A percentile compares a stretch with the other conserved stretches of the same genome.
phyloP scores from a whole-genome alignment of 257 asterid genomes.

The Solanum neorickii region DNA sequence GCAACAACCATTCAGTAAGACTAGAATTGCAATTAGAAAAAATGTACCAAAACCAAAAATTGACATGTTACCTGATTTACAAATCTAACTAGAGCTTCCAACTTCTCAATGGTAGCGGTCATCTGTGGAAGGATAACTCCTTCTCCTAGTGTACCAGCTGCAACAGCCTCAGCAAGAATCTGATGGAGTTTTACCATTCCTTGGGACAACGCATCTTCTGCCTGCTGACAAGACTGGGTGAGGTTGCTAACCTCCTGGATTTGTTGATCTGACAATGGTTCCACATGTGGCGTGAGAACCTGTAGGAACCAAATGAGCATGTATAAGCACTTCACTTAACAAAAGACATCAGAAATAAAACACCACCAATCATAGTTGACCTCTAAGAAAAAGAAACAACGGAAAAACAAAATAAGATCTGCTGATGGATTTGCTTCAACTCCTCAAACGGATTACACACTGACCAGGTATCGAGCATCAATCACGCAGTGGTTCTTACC shows the following conservation, averaged over 20 bases:
- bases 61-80: slow-evolving; percentile 55
- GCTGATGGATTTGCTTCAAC: neutral
- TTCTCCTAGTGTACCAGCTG: slow-evolving; percentile 40
- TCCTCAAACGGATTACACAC: neutral
- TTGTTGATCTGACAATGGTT: slow-evolving; percentile 58
- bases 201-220: slow-evolving; percentile 82
- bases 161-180: slow-evolving; percentile 42
- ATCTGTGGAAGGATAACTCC: slow-evolving; percentile 53
- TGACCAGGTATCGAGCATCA: neutral
- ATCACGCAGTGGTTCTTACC: neutral
- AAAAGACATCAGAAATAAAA: neutral
- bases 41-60: neutral
- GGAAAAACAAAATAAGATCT: neutral
- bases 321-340: neutral
- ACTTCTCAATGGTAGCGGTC: slow-evolving; percentile 52
- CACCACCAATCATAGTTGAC: neutral
- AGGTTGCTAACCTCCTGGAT: slow-evolving; percentile 30
- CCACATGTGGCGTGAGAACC: slow-evolving; percentile 64
- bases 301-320: slow-evolving; percentile 12
- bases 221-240: slow-evolving; percentile 72
- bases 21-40: neutral
- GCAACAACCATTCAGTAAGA: neutral
- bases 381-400: neutral
- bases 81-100: slow-evolving; percentile 58
- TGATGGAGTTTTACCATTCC: slow-evolving; percentile 77